phyloP scores from a whole-genome alignment of 352 stramenopile genomes.

The Pythium aquatile region DNA sequence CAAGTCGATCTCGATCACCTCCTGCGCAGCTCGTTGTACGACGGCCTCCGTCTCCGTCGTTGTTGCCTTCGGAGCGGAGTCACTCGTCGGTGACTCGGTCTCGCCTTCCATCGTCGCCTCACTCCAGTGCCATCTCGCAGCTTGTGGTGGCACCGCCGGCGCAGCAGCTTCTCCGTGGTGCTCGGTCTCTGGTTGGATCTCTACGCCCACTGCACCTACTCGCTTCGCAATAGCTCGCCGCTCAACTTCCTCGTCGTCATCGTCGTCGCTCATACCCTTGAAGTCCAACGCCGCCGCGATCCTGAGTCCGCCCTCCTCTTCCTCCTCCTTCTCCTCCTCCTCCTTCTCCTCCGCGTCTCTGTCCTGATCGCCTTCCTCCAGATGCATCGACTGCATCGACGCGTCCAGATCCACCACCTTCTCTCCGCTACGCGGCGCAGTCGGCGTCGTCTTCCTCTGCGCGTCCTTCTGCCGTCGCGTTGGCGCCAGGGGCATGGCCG shows the following conservation, averaged over 20 bases:
- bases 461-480: conserved; percentile 6
- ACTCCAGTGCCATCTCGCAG: conserved; percentile 24
- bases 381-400: conserved; percentile 72
- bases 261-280: conserved; percentile 30
- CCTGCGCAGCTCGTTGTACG: neutral
- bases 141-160: neutral
- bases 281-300: conserved; percentile 17
- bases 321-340: neutral
- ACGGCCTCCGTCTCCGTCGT: neutral
- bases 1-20: conserved; percentile 24
- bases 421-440: neutral
- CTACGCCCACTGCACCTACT: conserved; percentile 2
- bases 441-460: neutral
- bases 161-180: neutral
- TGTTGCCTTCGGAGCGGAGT: neutral
- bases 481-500: conserved; percentile 1
- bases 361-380: conserved; percentile 42
- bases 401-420: conserved; percentile 43
- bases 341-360: conserved; percentile 23
- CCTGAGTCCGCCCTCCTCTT: conserved; percentile 10
- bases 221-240: conserved; percentile 3
- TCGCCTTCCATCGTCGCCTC: conserved; percentile 23
- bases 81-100: conserved; percentile 6
- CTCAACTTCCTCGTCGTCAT: conserved; percentile 25
- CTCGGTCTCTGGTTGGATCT: neutral